Conservation (phyloP, 1,284 basidiomycete genomes). For the Ceratobasidium sp. region DNA sequence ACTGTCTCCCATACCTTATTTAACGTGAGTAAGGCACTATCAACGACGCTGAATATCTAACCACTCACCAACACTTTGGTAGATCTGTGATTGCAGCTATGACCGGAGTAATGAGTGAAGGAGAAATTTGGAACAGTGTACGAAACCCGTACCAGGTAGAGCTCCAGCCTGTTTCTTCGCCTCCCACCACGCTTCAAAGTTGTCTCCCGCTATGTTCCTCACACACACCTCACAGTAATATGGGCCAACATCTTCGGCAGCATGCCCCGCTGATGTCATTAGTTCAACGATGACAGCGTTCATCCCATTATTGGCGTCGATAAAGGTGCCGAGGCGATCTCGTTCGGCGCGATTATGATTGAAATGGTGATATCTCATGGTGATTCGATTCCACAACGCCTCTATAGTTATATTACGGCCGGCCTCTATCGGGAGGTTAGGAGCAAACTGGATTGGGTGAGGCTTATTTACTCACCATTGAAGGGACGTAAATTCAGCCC, state of each 20-base stretch:
- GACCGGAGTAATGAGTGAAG: neutral
- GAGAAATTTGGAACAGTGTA: neutral
- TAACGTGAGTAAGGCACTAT: neutral
- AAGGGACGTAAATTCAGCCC: slow-evolving; percentile 9
- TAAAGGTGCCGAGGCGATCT: neutral
- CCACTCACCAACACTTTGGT: slow-evolving; percentile 49
- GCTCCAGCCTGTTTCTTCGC: slow-evolving; percentile 38
- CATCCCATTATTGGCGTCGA: slow-evolving; percentile 8
- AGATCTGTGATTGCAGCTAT: slow-evolving; percentile 29
- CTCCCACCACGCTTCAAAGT: slow-evolving; percentile 46
- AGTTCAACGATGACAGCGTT: neutral
- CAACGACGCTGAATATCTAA: neutral
- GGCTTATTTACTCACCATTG: neutral
- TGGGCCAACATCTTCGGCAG: neutral
- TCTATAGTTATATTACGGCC: neutral
- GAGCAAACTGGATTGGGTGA: too few relatives aligned
- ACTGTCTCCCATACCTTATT: slow-evolving; percentile 48
- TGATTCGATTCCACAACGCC: slow-evolving; percentile 1
- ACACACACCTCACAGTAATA: slow-evolving; percentile 33
- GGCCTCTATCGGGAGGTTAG: too few relatives aligned
- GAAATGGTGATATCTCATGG: slow-evolving; percentile 2
- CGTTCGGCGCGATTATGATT: slow-evolving; percentile 8
- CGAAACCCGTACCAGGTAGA: slow-evolving; percentile 36
- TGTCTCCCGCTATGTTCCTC: neutral
- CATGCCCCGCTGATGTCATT: slow-evolving; percentile 13